Base-by-base conservation (phyloP, 129 eudicot genomes). In the Flaveria bidentis region DNA sequence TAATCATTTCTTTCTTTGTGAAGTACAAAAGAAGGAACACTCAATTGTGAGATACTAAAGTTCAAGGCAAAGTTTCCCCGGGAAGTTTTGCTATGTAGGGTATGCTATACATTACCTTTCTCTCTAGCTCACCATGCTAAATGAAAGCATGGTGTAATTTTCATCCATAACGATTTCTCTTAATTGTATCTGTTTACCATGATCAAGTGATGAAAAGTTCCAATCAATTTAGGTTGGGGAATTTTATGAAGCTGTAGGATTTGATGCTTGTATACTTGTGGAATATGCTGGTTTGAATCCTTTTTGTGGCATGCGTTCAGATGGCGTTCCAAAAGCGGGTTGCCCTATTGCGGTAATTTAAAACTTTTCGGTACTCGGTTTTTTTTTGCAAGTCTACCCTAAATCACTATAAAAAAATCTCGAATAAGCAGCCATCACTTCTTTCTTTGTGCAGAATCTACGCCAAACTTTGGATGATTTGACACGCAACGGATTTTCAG, bases 31-130 rank as follows among this genome's bases (percentile, higher is more conserved):
- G 97, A 91, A 76, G 98, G 98, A 79, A 82, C 90, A 78, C 92
- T 93, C 69, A 91, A 88, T 79, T 91, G 85, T 87, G 97, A 93
- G 81, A 80, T 93, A 68, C 80, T 91, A 81, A 87, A 87, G 79
- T 93, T 91, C 88, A 93, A 93, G 87, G 87, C 98, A 68, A 88
- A 81, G 80, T 93, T 91, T 85, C 98, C 98, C n/a, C 98, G 97
- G 33, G 98, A 93, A 88, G 88, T 93, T 84, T 80, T 93, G 81
- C 86, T 93, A 39, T 91, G 96, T 69, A 87, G 98, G 85, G 98
- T 93, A 91, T 74, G 92, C 46, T 71, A 57, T 49, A 46, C 47
- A 15, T 57, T 47, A 16, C 44, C 10, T 62, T n/a, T 25, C 50
- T 50, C 36, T 61, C 60, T 80, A 39, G 52, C 46, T 62, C 57